phyloP scores from a whole-genome alignment of 805 yeast genomes.

The Zygotorulaspora sp. region DNA sequence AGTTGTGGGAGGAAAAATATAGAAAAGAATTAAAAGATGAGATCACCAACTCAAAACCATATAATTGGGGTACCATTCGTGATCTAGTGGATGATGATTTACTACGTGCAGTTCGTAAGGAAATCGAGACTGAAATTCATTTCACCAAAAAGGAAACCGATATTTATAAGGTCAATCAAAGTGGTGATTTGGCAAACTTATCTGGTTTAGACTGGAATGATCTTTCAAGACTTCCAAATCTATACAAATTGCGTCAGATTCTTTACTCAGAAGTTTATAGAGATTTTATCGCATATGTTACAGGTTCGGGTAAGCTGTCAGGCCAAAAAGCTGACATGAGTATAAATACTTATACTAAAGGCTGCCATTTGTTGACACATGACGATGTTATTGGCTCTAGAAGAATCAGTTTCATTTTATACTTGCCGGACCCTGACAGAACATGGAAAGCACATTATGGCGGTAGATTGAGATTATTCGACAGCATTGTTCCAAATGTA shows the following conservation, averaged over 20 bases:
- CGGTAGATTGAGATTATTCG: slow-evolving; percentile 83
- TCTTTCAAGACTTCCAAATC: slow-evolving; percentile 62
- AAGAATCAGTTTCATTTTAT: slow-evolving; percentile 85
- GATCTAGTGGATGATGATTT: slow-evolving; percentile 72
- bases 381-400: slow-evolving; percentile 97
- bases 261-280: slow-evolving; percentile 84
- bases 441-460: slow-evolving; percentile 91
- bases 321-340: slow-evolving; percentile 92
- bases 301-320: slow-evolving; percentile 84
- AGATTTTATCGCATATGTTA: slow-evolving; percentile 66
- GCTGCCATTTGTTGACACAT: slow-evolving; percentile 91
- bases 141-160: slow-evolving; percentile 97
- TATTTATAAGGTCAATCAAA: slow-evolving; percentile 86
- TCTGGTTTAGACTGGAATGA: slow-evolving; percentile 81
- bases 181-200: slow-evolving; percentile 86
- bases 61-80: slow-evolving; percentile 81
- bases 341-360: slow-evolving; percentile 83
- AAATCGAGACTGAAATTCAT: slow-evolving; percentile 75
- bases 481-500: slow-evolving; percentile 81
- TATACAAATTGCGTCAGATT: slow-evolving; percentile 78
- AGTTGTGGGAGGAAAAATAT: slow-evolving; percentile 45
- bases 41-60: slow-evolving; percentile 65
- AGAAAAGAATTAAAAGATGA: slow-evolving; percentile 38
- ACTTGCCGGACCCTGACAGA: slow-evolving; percentile 87
- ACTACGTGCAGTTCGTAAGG: slow-evolving; percentile 74